These are phyloP conservation scores for Epithele typhae DNA, from an alignment of 768 basidiomycete species.

Conservation along the genomic window DNA sequence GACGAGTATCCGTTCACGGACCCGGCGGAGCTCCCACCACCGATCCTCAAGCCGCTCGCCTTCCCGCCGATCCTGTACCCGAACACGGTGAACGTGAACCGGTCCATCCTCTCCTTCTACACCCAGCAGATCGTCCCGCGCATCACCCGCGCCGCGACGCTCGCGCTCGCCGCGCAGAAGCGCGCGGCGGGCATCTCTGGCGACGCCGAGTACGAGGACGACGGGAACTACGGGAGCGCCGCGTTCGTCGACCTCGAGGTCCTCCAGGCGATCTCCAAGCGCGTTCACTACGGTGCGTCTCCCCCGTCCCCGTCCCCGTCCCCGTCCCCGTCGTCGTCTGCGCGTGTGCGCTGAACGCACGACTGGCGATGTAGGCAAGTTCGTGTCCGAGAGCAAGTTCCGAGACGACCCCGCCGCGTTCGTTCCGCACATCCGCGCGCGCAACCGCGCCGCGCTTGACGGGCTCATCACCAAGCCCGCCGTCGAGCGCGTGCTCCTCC, in stretches of 20 bases:
- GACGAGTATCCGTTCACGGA: conserved; percentile 96
- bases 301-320: background rate
- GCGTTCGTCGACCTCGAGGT: conserved; percentile 94
- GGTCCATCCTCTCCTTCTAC: conserved; percentile 87
- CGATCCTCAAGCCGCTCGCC: conserved; percentile 67
- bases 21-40: conserved; percentile 61
- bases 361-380: conserved; percentile 66
- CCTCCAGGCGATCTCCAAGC: conserved; percentile 95
- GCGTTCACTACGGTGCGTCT: conserved; percentile 90
- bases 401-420: conserved; percentile 79
- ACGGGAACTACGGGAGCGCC: conserved; percentile 96
- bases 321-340: background rate
- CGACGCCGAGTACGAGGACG: conserved; percentile 77
- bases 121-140: conserved; percentile 82
- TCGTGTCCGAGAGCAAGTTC: conserved; percentile 98
- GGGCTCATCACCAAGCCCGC: conserved; percentile 95
- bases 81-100: conserved; percentile 82
- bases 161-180: conserved; percentile 59
- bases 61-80: conserved; percentile 79
- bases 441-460: conserved; percentile 75
- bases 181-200: conserved; percentile 63
- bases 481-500: conserved; percentile 82
- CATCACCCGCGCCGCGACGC: conserved; percentile 73
- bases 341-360: conserved; percentile 3
- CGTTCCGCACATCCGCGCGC: conserved; percentile 84